Base-by-base conservation (phyloP, 2,329 filamentous ascomycete species). In the Blumeria hordei region DNA sequence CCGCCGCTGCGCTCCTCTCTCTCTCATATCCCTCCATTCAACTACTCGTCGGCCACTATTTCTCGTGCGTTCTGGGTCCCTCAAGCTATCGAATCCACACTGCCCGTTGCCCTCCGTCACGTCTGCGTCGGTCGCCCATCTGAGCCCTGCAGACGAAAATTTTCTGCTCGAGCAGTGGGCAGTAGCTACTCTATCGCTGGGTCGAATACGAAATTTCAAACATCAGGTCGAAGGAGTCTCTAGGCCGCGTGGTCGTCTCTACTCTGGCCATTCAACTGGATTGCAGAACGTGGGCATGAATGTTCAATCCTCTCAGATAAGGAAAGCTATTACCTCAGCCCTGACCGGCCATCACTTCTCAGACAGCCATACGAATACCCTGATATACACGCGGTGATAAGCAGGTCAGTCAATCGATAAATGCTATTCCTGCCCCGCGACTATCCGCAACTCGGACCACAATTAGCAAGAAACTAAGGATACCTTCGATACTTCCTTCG, bases 311-410 rank as follows among this genome's bases (percentile, higher is more conserved):
- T 58, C 58, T 57, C 55, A 49, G 60, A 43, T 62, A 61, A 60
- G 59, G 60, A 63, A 60, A 59, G 41, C 56, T 58, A 54, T 54
- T 53, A 55, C 56, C 53, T 28, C 37, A 55, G 55, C 57, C 54
- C 47, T 57, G 55, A 53, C 56, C 57, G 59, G 59, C 58, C 58
- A 58, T 59, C 55, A 55, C 58, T 60, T 55, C 58, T 55, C 54
- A 59, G 34, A 55, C 12, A 63, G 62, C 61, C 59, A 59, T 62
- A 60, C 63, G 59, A 60, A 61, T 61, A 61, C 58, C 59, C 49
- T 58, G 21, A 28, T 28, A 28, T 28, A 28, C 4, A 28, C 21
- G 21, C 21, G 2, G 21, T 28, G 21, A 2, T 28, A 28, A 2
- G 2, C 21, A 28, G 21, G 21, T 2, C 21, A 28, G 4, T 28